Conservation (phyloP, 805 yeast genomes). For the Wickerhamomyces bovis region DNA sequence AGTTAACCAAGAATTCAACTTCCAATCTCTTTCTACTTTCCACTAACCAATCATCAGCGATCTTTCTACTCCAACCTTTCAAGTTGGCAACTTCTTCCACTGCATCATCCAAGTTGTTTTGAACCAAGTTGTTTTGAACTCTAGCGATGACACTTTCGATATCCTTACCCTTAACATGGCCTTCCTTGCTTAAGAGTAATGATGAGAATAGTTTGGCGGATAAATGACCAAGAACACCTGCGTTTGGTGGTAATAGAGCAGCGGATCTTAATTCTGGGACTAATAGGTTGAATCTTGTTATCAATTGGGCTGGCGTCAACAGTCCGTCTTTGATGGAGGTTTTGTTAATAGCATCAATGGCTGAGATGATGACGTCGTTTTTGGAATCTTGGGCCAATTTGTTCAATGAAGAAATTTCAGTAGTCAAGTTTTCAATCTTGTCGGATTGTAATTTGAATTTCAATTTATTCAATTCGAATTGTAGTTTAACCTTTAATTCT, state of each 20-base stretch:
- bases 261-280: constrained; percentile 86
- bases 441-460: constrained; percentile 34
- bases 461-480: constrained; percentile 38
- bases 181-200: constrained; percentile 70
- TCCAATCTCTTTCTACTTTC: constrained; percentile 89
- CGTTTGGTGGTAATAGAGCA: constrained; percentile 86
- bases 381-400: constrained; percentile 33
- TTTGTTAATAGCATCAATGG: constrained; percentile 41
- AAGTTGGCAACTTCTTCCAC: constrained; percentile 86
- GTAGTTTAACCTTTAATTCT: constrained; percentile 35
- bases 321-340: constrained; percentile 46
- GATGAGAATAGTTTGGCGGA: constrained; percentile 73
- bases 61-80: constrained; percentile 88
- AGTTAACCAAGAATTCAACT: constrained; percentile 69
- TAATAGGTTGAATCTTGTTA: constrained; percentile 46
- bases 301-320: constrained; percentile 31
- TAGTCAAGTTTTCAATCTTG: constrained; percentile 29
- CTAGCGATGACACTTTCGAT: constrained; percentile 85
- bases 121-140: constrained; percentile 66
- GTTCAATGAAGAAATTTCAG: constrained; percentile 16
- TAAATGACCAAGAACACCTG: constrained; percentile 90
- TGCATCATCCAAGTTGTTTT: constrained; percentile 79
- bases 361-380: constrained; percentile 44
- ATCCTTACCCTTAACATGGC: constrained; percentile 75
- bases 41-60: constrained; percentile 87